Base-by-base conservation (phyloP, 1,139 yeast genomes). In the Citeromyces siamensis region DNA sequence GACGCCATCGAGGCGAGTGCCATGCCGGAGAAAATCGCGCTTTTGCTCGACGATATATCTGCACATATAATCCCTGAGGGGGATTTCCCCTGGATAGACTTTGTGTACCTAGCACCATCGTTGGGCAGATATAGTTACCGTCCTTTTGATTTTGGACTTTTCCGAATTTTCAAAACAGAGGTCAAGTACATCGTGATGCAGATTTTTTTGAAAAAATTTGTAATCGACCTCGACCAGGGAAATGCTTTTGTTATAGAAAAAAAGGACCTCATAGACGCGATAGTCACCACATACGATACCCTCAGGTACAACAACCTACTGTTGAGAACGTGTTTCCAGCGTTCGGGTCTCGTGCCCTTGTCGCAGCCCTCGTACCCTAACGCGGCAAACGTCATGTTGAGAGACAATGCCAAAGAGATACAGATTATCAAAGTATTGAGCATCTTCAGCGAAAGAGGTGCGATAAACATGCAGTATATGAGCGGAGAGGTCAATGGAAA, bases 61-160 rank as follows among this genome's bases (percentile, higher is more conserved):
- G 46, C 53, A 4, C 64, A 59, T 42, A 47, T 56, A 19, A 41
- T 57, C 16, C 56, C 58, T 7, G 39, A 44, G 3, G 45, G 49
- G 19, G 32, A 35, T 2, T 45, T 57, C n/a, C 19, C 39, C 3
- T 44, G 47, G 33, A 43, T 56, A 19, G 42, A 46, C 13, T 35
- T 55, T 6, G 39, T 46, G n/a, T 56, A 47, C 36, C 53, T 53
- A 31, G 48, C 47, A 19, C 52, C 42, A 32, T 44, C 19, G 34
- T 41, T 35, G 43, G 41, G 41, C 34, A 40, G 40, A 26, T 20
- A 37, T 34, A 46, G 42, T 21, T 50, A 50, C 28, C 49, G 48
- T 19, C 60, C 60, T 2, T 37, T 56, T 29, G 52, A 49, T 37
- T 45, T 48, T 35, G 60, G 60, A 2, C 37, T 56, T 2, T 44